Percentiles rank a stretch among this genome's conserved stretches.
phyloP scores from a whole-genome alignment of 305 asterid genomes.

The Euphrasia arctica region DNA sequence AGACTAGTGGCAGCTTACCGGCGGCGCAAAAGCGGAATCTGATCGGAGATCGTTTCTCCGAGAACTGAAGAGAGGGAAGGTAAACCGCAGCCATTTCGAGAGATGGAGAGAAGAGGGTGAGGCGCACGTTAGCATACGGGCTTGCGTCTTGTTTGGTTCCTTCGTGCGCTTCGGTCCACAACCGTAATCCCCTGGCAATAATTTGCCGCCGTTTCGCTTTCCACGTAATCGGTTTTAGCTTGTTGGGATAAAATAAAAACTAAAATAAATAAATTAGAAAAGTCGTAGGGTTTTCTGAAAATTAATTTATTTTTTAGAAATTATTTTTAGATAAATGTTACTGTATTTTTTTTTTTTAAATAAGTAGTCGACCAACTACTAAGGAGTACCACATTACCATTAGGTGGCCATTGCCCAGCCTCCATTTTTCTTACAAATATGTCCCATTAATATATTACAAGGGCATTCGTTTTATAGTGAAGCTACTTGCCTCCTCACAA shows the following conservation, averaged over 20 bases:
- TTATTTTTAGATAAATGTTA: no score
- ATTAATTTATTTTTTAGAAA: no score
- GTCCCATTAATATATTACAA: neutral
- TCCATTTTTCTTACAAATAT: neutral
- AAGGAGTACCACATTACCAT: neutral
- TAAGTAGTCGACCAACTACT: no score
- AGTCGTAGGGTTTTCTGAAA: neutral
- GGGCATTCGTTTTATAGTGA: neutral
- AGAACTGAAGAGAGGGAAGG: slow-evolving; percentile 32
- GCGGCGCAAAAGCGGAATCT: slow-evolving; percentile 23
- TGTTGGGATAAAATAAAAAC: neutral
- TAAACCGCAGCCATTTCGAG: slow-evolving; percentile 54
- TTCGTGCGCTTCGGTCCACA: slow-evolving; percentile 43
- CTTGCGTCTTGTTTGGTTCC: slow-evolving; percentile 13
- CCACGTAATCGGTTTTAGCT: slow-evolving; percentile 25
- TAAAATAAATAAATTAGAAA: neutral
- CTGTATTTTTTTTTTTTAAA: no score
- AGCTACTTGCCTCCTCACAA: neutral
- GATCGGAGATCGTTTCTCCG: slow-evolving; percentile 31
- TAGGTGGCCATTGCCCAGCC: neutral
- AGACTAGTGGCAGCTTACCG: slow-evolving; percentile 22
- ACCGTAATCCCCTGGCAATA: slow-evolving; percentile 33
- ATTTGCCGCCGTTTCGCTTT: slow-evolving; percentile 58
- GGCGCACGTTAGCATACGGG: slow-evolving; percentile 31
- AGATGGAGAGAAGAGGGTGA: neutral